Evolutionary conservation across 192 early-diverging fungal species (phyloP).

Genomic region (Coemansia sp.): DNA sequence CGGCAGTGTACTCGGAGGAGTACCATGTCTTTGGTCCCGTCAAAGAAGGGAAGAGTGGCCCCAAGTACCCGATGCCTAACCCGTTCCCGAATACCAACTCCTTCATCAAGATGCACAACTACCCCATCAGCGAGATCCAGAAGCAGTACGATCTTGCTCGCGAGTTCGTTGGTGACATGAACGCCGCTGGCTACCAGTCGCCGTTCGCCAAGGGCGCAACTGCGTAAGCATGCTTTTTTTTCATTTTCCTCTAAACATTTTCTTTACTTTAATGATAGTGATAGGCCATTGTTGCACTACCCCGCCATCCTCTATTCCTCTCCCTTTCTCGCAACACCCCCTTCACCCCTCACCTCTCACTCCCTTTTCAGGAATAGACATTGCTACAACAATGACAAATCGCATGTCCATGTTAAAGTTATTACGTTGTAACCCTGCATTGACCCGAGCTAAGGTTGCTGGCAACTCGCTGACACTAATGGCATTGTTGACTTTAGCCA

Average conservation of each 20-base stretch:
- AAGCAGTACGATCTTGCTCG: constrained; percentile 34
- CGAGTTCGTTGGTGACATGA: constrained; percentile 53
- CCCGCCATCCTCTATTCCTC: too few relatives aligned
- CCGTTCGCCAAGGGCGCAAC: constrained; percentile 38
- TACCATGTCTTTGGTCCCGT: constrained; percentile 12
- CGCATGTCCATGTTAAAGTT: too few relatives aligned
- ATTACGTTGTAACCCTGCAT: too few relatives aligned
- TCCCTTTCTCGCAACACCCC: too few relatives aligned
- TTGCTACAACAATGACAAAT: too few relatives aligned
- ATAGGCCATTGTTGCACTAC: background rate
- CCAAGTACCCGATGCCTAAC: constrained; percentile 43
- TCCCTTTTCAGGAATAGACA: too few relatives aligned
- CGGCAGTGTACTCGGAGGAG: constrained; percentile 19
- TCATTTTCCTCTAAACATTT: background rate
- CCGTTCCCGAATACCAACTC: constrained; percentile 33
- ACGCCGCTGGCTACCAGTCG: constrained; percentile 46
- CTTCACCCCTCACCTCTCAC: too few relatives aligned
- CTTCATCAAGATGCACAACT: constrained; percentile 48
- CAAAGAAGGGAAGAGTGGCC: constrained; percentile 4
- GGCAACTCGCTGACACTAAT: too few relatives aligned
- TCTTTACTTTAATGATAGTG: background rate
- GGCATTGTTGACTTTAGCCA: too few relatives aligned
- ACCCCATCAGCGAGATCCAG: constrained; percentile 36
- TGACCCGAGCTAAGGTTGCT: too few relatives aligned
- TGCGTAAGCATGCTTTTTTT: background rate